These are phyloP conservation scores for Saccharomycopsis sp. DNA, from an alignment of 805 yeast species.

Conservation along the genomic window DNA sequence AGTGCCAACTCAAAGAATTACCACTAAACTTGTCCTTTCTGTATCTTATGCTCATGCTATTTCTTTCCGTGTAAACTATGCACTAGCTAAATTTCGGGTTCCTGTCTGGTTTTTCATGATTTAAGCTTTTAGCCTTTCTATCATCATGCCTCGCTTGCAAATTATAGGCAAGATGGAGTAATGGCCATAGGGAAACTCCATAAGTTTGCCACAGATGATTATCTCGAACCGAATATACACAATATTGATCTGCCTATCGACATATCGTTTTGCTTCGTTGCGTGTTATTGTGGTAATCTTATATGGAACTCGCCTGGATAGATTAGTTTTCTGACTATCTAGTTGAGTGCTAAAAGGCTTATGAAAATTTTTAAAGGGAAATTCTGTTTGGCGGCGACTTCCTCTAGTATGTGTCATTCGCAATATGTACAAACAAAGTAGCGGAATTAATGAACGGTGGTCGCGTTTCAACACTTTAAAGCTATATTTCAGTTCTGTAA, in stretches of 20 bases:
- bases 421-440: neutral
- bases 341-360: neutral
- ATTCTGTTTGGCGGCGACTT: neutral
- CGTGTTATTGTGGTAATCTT: too few species aligned
- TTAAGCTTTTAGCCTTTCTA: neutral
- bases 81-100: too few species aligned
- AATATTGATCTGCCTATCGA: too few species aligned
- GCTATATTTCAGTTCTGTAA: neutral
- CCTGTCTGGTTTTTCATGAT: neutral
- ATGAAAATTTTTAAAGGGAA: neutral
- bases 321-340: too few species aligned
- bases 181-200: neutral
- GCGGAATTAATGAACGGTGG: neutral
- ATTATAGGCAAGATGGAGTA: neutral
- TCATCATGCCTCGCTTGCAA: neutral
- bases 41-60: neutral
- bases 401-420: neutral
- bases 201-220: too few species aligned
- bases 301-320: too few species aligned
- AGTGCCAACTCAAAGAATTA: neutral
- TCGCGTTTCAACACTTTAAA: neutral
- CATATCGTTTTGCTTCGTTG: too few species aligned
- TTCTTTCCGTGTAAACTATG: neutral
- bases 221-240: too few species aligned
- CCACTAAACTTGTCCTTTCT: neutral